A percentile compares a stretch with the other conserved stretches of the same genome.
phyloP scores from a whole-genome alignment of 2,329 filamentous ascomycete genomes.

The Decorospora gaudefroyi region DNA sequence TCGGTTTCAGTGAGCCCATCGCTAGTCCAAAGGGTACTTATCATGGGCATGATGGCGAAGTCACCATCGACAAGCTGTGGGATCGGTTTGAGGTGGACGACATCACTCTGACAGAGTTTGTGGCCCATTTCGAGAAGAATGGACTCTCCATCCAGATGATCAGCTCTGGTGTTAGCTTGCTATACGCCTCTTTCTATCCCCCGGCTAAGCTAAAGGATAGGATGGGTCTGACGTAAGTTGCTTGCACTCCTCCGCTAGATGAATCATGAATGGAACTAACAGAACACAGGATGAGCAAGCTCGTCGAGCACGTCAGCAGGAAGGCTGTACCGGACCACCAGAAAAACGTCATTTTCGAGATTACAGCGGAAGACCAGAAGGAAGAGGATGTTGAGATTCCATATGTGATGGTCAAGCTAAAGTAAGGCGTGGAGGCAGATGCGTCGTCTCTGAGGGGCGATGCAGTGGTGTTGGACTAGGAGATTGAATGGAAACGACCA shows the following conservation, averaged over 20 bases:
- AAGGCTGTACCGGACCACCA: conserved; percentile 89
- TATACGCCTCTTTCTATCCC: conserved; percentile 93
- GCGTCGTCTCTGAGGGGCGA: too few relatives aligned
- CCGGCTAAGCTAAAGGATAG: conserved; percentile 82
- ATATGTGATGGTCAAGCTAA: conserved; percentile 87
- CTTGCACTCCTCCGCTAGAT: background rate
- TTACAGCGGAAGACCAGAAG: conserved; percentile 84
- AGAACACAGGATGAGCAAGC: conserved; percentile 72
- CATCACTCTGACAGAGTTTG: conserved; percentile 80
- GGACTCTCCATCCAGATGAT: conserved; percentile 89
- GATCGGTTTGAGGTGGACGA: conserved; percentile 92
- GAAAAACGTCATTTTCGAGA: conserved; percentile 93
- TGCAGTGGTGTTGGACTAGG: background rate
- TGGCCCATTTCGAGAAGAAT: conserved; percentile 76
- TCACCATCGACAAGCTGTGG: conserved; percentile 94
- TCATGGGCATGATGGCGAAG: conserved; percentile 72
- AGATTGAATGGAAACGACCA: background rate
- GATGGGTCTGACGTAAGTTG: conserved; percentile 67
- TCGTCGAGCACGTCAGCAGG: conserved; percentile 88
- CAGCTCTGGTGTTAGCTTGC: conserved; percentile 91
- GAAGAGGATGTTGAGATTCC: conserved; percentile 97
- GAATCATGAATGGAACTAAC: conserved; percentile 38
- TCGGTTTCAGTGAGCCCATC: conserved; percentile 97
- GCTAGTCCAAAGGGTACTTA: conserved; percentile 92
- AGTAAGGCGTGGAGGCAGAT: conserved; percentile 44